Evolutionary conservation across 345 rosid genomes (phyloP), one percentile per base, ranked within the genome.

Genomic region (Combretum micranthum): DNA sequence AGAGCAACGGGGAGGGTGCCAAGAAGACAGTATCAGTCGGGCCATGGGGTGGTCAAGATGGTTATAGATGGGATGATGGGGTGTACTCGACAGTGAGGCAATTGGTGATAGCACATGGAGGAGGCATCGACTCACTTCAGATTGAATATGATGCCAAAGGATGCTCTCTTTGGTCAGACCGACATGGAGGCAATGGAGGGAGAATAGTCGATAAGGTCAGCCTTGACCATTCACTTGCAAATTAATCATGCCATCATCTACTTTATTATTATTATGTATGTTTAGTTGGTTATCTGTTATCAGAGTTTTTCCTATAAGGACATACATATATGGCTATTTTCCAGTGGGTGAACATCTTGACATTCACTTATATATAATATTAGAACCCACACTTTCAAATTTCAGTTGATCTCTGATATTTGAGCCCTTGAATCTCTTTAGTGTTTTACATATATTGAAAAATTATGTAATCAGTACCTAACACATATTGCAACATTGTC

Each of bases 41-140:
- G 25, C 92, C 96, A 61, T 91, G 98, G 92, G 96, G 98, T 53
- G 83, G 96, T 59, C 84, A 71, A 62, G 72, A 58, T 13, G 96
- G 96, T 54, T 56, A 57, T 59, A 52, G 60, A 3, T 88, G 94
- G 96, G 92, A 91, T 23, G 96, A 87, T 65, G 96, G 96, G 59
- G 75, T 67, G 22, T 66, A 76, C 75, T 64, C 83, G 15, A 65
- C 80, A 0, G 72, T 91, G 45, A 82, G 86, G 77, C 86, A 85
- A 64, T 18, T 87, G 54, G 76, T 80, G 68, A 66, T 91, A 67
- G 69, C 75, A 39, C 88, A 85, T 71, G 86, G 84, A 21, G 59
- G 75, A 9, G 68, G 76, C 59, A 72, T 91, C 44, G 98, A 87
- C 62, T 83, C 87, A 42, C 72, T 88, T 56, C 88, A 87, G 75